Percentiles rank a stretch among this genome's conserved stretches.
These are phyloP conservation scores for Pyrenochaeta sp. DNA, from an alignment of 2,329 filamentous ascomycete genomes.

Conservation along the genomic window DNA sequence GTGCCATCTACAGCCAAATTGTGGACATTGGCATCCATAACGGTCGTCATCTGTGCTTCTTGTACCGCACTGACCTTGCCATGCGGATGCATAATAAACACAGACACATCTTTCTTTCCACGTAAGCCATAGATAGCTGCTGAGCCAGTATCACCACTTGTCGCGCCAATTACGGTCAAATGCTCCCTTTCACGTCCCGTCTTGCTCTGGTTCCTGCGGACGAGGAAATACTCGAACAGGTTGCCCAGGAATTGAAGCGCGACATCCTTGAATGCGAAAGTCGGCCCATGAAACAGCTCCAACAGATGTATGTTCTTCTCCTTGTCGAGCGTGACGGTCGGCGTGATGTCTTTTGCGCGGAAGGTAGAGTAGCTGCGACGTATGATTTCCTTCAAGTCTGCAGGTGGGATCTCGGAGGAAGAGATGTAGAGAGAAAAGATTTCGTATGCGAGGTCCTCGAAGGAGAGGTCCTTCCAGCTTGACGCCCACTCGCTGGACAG, in stretches of 20 bases:
- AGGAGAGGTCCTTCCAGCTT: conserved; percentile 79
- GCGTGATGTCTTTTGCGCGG: conserved; percentile 78
- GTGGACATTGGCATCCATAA: conserved; percentile 89
- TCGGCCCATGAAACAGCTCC: conserved; percentile 96
- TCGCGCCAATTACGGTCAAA: conserved; percentile 53
- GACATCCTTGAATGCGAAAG: conserved; percentile 91
- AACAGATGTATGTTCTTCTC: conserved; percentile 80
- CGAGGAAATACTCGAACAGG: conserved; percentile 87
- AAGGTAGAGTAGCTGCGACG: conserved; percentile 89
- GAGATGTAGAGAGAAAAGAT: conserved; percentile 92
- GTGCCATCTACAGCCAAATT: conserved; percentile 89
- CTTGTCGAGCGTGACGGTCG: conserved; percentile 77
- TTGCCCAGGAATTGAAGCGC: conserved; percentile 96
- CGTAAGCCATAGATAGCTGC: conserved; percentile 95
- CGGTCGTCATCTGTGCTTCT: conserved; percentile 96
- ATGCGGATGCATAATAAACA: conserved; percentile 93
- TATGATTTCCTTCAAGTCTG: conserved; percentile 85
- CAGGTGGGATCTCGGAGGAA: conserved; percentile 77
- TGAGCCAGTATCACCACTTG: conserved; percentile 74
- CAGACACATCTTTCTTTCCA: conserved; percentile 95
- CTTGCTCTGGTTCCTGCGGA: conserved; percentile 76
- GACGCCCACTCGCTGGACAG: conserved; percentile 70
- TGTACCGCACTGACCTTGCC: conserved; percentile 91
- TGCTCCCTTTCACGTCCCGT: conserved; percentile 67
- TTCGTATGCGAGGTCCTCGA: conserved; percentile 81